Evolutionary conservation across 2,329 filamentous ascomycete genomes (phyloP).

Genomic region (Hypoxylon rubiginosum): DNA sequence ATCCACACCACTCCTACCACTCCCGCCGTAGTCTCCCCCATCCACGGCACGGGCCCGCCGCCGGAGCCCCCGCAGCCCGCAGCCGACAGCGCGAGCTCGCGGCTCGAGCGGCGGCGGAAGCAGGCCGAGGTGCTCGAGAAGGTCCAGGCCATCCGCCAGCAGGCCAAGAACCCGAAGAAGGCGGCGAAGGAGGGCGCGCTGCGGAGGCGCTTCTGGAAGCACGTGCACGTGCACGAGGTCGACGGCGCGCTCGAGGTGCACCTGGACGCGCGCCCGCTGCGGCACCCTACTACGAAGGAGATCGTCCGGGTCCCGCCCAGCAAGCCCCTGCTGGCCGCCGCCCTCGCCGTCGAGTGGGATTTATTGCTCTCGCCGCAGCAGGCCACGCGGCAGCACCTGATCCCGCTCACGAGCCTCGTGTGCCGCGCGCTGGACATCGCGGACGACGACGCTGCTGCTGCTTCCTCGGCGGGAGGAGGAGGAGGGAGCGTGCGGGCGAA

Average conservation of each 20-base stretch:
- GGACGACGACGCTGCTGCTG: conserved; percentile 68
- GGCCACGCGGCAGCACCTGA: conserved; percentile 86
- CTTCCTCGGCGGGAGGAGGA: conserved; percentile 50
- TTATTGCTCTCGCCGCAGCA: conserved; percentile 84
- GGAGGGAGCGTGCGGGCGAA: conserved; percentile 70
- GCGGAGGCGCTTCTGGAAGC: conserved; percentile 88
- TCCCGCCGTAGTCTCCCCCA: conserved; percentile 63
- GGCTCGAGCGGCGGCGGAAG: conserved; percentile 64
- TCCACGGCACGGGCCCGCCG: conserved; percentile 71
- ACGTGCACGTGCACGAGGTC: conserved; percentile 78
- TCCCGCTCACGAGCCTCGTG: conserved; percentile 87
- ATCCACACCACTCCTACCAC: conserved; percentile 53
- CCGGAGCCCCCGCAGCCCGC: conserved; percentile 66
- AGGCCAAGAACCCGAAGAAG: conserved; percentile 15
- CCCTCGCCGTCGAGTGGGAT: conserved; percentile 95
- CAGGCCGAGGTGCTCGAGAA: conserved; percentile 69
- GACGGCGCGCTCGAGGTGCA: conserved; percentile 74
- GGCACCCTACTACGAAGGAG: conserved; percentile 79
- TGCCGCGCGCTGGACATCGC: conserved; percentile 87
- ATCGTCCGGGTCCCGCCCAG: conserved; percentile 78
- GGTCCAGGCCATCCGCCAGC: conserved; percentile 62
- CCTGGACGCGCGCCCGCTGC: conserved; percentile 83
- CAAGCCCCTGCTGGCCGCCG: conserved; percentile 86
- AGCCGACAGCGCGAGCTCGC: conserved; percentile 52
- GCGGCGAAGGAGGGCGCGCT: conserved; percentile 46